Conservation (phyloP, 805 yeast genomes). For the Wickerhamomyces queroliae region DNA sequence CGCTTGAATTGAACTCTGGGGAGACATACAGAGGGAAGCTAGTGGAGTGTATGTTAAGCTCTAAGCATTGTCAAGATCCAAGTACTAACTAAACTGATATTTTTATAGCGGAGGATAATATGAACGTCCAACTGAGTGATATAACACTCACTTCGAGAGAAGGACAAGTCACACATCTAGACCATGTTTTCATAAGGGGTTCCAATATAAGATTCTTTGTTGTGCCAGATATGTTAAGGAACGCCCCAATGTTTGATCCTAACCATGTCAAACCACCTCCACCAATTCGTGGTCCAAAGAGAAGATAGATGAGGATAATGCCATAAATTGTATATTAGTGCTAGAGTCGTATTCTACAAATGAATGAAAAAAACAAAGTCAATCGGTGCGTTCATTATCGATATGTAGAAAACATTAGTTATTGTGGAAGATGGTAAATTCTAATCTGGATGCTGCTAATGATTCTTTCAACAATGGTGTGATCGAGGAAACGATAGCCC, state of each 20-base stretch:
- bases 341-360: not conserved
- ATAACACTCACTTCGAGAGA: constrained; percentile 73
- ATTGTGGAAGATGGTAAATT: constrained; percentile 14
- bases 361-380: too few relatives aligned
- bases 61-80: not conserved
- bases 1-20: constrained; percentile 80
- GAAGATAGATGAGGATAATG: constrained; percentile 17
- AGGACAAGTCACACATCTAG: constrained; percentile 70
- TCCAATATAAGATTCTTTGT: constrained; percentile 80
- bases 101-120: constrained; percentile 63
- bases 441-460: constrained; percentile 14
- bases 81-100: constrained; percentile 9
- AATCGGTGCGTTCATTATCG: not conserved
- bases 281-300: constrained; percentile 58
- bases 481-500: constrained; percentile 3
- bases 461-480: constrained; percentile 12
- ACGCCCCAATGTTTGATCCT: constrained; percentile 83
- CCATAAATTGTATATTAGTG: not conserved
- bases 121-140: constrained; percentile 85
- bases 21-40: constrained; percentile 85
- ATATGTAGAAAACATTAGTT: constrained; percentile 2
- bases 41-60: constrained; percentile 44
- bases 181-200: constrained; percentile 86
- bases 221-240: constrained; percentile 80
- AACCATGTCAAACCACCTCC: constrained; percentile 60